Evolutionary conservation across 2,329 filamentous ascomycete genomes (phyloP), one percentile per base, ranked within the genome.

Genomic region (Eutypa lata): DNA sequence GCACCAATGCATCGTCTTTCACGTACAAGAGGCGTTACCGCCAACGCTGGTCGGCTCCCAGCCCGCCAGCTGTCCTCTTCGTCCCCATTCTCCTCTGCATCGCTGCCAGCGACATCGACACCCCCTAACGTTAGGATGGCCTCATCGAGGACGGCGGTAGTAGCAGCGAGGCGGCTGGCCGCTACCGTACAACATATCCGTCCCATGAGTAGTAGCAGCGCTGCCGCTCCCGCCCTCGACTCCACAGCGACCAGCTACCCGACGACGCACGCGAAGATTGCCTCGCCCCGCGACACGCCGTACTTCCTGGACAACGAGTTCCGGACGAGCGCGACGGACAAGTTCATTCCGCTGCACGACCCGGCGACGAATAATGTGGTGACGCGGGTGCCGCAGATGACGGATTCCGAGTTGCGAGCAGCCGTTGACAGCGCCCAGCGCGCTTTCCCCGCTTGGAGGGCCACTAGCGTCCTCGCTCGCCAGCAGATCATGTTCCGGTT

Each of bases 401-500:
- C 89, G 14, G 83, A 89, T 67, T 84, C 76, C 53, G 90, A 94
- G 77, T 82, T 94, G 64, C 81, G 81, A 71, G 86, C 87, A 14
- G 87, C 86, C 7, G 88, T 92, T 2, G 87, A 83, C 60, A 90
- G 87, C 67, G 89, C 90, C 4, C 76, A 88, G 73, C 85, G 83
- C 73, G 90, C 90, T 1, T 93, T 90, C 70, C 82, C 85, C 58
- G 77, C 77, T 48, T 94, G 90, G 90, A 83, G 78, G 63, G 78
- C 80, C 58, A 92, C 84, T 24, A 89, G 84, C 68, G 76, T 93
- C 58, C 79, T 94, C 60, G 76, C 82, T 57, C 80, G 89, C 57
- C 90, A 94, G 78, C 84, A 90, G 74, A 87, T 93, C 74, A 91
- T 93, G 88, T 93, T 94, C 80, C 88, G 88, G 72, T 91, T 91